phyloP scores from a whole-genome alignment of 2,329 filamentous ascomycete species.

The Tolypocladium album region DNA sequence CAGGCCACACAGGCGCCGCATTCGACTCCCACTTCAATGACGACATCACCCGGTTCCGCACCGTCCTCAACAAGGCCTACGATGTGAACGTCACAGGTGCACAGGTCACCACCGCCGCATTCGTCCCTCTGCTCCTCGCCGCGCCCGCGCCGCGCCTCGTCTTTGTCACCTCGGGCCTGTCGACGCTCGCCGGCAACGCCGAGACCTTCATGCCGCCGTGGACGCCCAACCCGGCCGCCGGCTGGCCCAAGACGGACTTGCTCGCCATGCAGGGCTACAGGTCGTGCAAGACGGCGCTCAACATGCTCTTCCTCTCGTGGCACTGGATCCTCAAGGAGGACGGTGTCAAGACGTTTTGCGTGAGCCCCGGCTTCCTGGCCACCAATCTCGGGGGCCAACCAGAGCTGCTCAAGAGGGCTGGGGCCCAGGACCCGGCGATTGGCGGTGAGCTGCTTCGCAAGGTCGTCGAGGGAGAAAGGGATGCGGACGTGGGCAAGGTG shows the following conservation, averaged over 20 bases:
- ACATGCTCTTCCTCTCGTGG: slow-evolving; percentile 31
- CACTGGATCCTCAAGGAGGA: slow-evolving; percentile 30
- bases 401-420: slow-evolving; percentile 19
- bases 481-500: slow-evolving; percentile 28
- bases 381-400: slow-evolving; percentile 29
- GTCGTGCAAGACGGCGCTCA: slow-evolving; percentile 15
- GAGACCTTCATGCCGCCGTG: slow-evolving; percentile 12
- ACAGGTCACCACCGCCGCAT: slow-evolving; percentile 26
- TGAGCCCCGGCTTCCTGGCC: slow-evolving; percentile 38
- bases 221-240: slow-evolving; percentile 16
- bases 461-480: slow-evolving; percentile 30
- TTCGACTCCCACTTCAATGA: slow-evolving; percentile 25
- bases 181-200: slow-evolving; percentile 22
- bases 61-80: slow-evolving; percentile 33
- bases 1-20: slow-evolving; percentile 20
- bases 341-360: slow-evolving; percentile 36
- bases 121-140: slow-evolving; percentile 32
- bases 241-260: slow-evolving; percentile 41
- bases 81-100: slow-evolving; percentile 40
- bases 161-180: slow-evolving; percentile 35
- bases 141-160: slow-evolving; percentile 31
- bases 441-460: slow-evolving; percentile 25
- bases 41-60: slow-evolving; percentile 20
- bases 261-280: slow-evolving; percentile 17
- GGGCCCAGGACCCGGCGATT: slow-evolving; percentile 20